Conservation (phyloP, 306 rosid genomes). For the Albizia julibrissin region DNA sequence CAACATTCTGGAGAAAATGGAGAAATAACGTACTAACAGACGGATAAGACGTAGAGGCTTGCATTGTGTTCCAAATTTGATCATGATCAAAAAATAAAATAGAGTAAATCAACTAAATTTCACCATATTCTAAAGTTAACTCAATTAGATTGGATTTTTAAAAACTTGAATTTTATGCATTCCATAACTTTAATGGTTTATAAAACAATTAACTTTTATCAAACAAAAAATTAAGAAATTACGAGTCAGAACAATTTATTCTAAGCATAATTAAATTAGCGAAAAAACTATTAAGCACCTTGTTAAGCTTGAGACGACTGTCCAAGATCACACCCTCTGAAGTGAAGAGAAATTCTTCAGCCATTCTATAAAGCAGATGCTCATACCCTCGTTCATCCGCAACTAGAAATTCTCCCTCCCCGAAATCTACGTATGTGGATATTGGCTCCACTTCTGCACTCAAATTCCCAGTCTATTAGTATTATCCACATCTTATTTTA, state of each 20-base stretch:
- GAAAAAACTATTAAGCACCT: constrained; percentile 40
- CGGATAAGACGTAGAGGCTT: background rate
- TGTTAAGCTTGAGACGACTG: constrained; percentile 62
- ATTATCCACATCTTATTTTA: constrained; percentile 10
- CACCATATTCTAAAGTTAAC: background rate
- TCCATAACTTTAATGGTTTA: background rate
- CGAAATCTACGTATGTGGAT: constrained; percentile 60
- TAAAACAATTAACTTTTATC: too few species aligned
- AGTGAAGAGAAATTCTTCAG: constrained; percentile 56
- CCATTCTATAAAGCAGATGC: constrained; percentile 59
- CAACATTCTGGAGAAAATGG: constrained; percentile 3
- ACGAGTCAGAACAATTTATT: background rate
- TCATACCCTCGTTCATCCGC: constrained; percentile 78
- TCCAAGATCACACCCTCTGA: constrained; percentile 65
- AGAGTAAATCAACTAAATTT: background rate
- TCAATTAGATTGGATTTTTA: background rate
- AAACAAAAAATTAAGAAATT: background rate
- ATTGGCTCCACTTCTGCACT: constrained; percentile 82
- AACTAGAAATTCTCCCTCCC: constrained; percentile 66
- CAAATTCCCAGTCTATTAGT: constrained; percentile 27
- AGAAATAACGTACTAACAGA: background rate
- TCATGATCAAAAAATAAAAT: background rate
- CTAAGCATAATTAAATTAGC: background rate
- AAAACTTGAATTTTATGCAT: background rate
- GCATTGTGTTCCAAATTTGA: background rate